These are phyloP conservation scores for Thecaphora thlaspeos DNA, from an alignment of 1,284 basidiomycete species.

Conservation along the genomic window DNA sequence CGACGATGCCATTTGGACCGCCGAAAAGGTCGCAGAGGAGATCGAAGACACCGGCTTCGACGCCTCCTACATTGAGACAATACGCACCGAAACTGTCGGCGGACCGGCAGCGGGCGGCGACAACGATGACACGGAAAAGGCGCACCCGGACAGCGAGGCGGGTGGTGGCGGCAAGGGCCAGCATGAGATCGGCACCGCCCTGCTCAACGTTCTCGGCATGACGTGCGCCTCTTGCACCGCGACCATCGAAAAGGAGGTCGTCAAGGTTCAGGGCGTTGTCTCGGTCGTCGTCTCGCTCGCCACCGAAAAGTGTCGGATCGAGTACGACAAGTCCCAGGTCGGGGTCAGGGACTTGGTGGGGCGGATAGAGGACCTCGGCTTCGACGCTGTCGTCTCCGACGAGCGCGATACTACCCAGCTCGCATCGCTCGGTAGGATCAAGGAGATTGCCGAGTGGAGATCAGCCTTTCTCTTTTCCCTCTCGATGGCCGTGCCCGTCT, in stretches of 20 bases:
- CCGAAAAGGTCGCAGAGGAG: constrained; percentile 71
- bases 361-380: constrained; percentile 73
- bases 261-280: constrained; percentile 61
- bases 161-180: neutral
- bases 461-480: constrained; percentile 74
- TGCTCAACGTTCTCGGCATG: constrained; percentile 82
- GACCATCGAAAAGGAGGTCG: constrained; percentile 74
- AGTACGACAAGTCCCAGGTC: constrained; percentile 34
- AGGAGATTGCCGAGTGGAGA: constrained; percentile 88
- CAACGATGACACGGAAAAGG: neutral
- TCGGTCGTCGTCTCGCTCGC: constrained; percentile 42
- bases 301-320: constrained; percentile 42
- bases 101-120: no score
- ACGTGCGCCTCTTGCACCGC: constrained; percentile 78
- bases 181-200: constrained; percentile 12
- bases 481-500: constrained; percentile 84
- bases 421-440: constrained; percentile 82
- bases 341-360: constrained; percentile 49
- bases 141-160: neutral
- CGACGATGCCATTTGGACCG: constrained; percentile 74
- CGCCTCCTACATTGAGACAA: constrained; percentile 60
- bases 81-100: neutral
- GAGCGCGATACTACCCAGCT: constrained; percentile 82
- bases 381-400: constrained; percentile 81
- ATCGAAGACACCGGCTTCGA: constrained; percentile 91